These are phyloP conservation scores for Aspergillus phoenicis DNA, from an alignment of 2,329 filamentous ascomycete genomes.

Conservation along the genomic window DNA sequence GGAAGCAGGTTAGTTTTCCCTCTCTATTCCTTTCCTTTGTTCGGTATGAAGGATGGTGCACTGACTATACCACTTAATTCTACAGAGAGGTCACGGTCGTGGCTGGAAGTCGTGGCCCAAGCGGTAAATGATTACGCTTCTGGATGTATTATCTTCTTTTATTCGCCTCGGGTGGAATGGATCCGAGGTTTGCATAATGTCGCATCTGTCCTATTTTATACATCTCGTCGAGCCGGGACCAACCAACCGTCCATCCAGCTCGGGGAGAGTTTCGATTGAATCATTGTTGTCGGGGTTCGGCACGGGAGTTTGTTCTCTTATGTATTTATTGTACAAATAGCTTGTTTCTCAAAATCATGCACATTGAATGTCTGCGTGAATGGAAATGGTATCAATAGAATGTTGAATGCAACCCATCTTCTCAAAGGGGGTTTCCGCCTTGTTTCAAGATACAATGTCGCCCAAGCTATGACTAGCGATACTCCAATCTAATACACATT, in stretches of 20 bases:
- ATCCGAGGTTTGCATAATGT: slow-evolving; percentile 16
- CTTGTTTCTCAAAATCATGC: slow-evolving; percentile 13
- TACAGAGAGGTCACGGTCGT: slow-evolving; percentile 68
- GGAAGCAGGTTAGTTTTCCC: slow-evolving; percentile 75
- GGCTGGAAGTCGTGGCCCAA: slow-evolving; percentile 76
- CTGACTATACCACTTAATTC: slow-evolving; percentile 36
- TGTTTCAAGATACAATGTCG: background rate
- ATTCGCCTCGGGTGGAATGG: slow-evolving; percentile 1
- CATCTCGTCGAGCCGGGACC: slow-evolving; percentile 10
- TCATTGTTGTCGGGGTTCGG: slow-evolving; percentile 18
- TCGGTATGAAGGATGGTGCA: slow-evolving; percentile 7
- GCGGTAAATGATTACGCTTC: slow-evolving; percentile 31
- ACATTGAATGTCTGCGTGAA: slow-evolving; percentile 1
- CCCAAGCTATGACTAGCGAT: background rate
- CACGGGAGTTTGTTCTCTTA: slow-evolving; percentile 20
- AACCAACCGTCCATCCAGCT: background rate
- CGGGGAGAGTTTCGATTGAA: slow-evolving; percentile 11
- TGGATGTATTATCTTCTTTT: slow-evolving; percentile 2
- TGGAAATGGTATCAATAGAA: background rate
- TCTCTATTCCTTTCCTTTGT: background rate
- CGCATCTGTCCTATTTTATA: slow-evolving; percentile 17
- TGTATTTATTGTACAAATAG: slow-evolving; percentile 28
- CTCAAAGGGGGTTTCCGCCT: background rate
- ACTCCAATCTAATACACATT: background rate
- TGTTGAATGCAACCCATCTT: background rate